Evolutionary conservation across 805 yeast species (phyloP).

Genomic region (Limtongia smithiae): DNA sequence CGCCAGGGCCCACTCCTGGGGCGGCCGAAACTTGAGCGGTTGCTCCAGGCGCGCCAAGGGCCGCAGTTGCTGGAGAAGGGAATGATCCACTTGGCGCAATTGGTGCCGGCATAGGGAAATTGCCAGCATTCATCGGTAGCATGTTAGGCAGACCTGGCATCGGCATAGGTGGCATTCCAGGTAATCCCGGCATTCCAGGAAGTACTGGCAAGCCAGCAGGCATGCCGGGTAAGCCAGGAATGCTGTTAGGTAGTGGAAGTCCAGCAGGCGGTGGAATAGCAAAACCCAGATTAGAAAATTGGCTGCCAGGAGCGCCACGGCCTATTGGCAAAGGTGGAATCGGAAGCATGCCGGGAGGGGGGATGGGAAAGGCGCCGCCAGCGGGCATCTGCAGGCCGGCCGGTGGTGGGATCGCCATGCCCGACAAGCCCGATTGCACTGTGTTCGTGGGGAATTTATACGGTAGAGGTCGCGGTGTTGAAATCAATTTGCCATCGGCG

Average conservation of each 20-base stretch:
- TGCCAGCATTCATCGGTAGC: too few species aligned
- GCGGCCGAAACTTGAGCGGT: too few species aligned
- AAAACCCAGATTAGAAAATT: too few species aligned
- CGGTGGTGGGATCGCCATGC: slow-evolving; percentile 12
- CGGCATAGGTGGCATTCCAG: slow-evolving; percentile 10
- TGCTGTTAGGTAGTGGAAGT: too few species aligned
- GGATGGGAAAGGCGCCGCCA: slow-evolving; percentile 4
- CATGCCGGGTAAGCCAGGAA: too few species aligned
- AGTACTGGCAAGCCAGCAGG: neutral
- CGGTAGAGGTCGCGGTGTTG: slow-evolving; percentile 12
- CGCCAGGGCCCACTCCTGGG: too few species aligned
- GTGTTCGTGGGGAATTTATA: slow-evolving; percentile 18
- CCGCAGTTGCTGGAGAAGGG: too few species aligned
- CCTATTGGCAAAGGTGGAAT: slow-evolving; percentile 9
- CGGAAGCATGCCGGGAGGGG: slow-evolving; percentile 20
- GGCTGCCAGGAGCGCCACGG: neutral
- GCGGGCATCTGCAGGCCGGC: slow-evolving; percentile 4
- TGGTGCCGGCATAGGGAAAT: too few species aligned
- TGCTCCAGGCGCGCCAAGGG: too few species aligned
- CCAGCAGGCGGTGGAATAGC: too few species aligned
- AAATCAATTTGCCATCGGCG: slow-evolving; percentile 8
- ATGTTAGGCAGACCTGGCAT: neutral
- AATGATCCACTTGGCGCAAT: too few species aligned
- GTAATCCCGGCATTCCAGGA: slow-evolving; percentile 6
- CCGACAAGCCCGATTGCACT: slow-evolving; percentile 3